Base-by-base conservation (phyloP, 371 early-diverging fungal species). In the Entomophthora muscae region DNA sequence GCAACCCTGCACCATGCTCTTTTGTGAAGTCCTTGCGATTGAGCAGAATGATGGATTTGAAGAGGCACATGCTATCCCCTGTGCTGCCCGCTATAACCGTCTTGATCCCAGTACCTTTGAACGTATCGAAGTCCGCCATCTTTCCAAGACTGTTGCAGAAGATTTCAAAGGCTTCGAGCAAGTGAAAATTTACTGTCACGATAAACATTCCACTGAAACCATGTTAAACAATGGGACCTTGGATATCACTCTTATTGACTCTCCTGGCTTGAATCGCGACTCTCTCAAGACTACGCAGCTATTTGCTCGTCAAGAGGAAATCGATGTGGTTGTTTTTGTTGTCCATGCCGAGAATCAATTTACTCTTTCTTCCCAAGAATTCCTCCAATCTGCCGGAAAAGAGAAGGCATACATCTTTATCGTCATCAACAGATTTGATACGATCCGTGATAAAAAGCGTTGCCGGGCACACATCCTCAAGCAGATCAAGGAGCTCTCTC, bases 321-420 rank as follows among this genome's bases (percentile, higher is more conserved):
- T 98, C 69, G 98, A 98, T 69, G 96, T 95, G 5, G 88, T 98
- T 57, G 90, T 98, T 10, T 98, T 98, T 82, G 92, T 95, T 17
- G 95, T 98, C 55, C 91, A 91, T 69, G 95, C 98, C 22, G 97
- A 93, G 71, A 96, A 98, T 69, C 96, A 95, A 72, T 95, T 98
- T 69, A 98, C 98, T 1, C 82, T 95, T 33, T 93, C 94, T 57
- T 89, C 85, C 75, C 73, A 63, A 54, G 55, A 98, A 76, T 98
- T 98, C 73, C 76, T 98, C 69, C 78, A 81, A 71, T 91, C 85
- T 64, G 96, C 96, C 1, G 89, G 91, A 55, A 90, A 92, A 69
- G 98, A 98, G 75, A 98, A 98, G 79, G 92, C 93, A 1, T 93
- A 90, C 70, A 89, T 98, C 53, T 98, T 98, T 66, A 91, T 96